Evolutionary conservation across 2,329 filamentous ascomycete species (phyloP).

Genomic region (Tetracladium maxilliforme): DNA sequence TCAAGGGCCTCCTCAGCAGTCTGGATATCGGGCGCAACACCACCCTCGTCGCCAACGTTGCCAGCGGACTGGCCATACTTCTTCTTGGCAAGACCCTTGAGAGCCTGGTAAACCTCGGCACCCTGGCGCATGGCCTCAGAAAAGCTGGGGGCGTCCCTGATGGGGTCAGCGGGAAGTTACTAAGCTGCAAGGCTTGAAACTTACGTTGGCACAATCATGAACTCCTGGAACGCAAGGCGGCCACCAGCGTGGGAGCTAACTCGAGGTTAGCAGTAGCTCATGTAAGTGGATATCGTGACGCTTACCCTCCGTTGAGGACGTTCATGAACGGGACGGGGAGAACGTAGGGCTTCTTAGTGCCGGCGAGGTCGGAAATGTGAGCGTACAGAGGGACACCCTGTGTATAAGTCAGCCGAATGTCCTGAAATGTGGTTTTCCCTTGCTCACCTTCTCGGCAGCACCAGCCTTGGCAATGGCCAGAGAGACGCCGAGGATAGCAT

Average conservation of each 20-base stretch:
- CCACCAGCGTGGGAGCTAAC: constrained; percentile 87
- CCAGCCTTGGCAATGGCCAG: constrained; percentile 79
- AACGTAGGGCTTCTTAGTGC: constrained; percentile 84
- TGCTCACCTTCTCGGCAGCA: constrained; percentile 65
- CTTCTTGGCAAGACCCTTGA: constrained; percentile 96
- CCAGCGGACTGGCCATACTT: constrained; percentile 97
- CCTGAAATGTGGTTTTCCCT: constrained; percentile 4
- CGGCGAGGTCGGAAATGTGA: constrained; percentile 75
- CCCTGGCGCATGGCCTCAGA: constrained; percentile 93
- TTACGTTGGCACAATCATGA: constrained; percentile 82
- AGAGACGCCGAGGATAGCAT: constrained; percentile 76
- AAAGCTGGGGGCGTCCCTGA: constrained; percentile 72
- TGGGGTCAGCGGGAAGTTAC: constrained; percentile 2
- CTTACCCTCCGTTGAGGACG: constrained; percentile 61
- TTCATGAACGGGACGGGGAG: constrained; percentile 89
- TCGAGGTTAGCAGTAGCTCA: constrained; percentile 7
- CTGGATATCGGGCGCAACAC: constrained; percentile 98
- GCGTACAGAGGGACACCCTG: constrained; percentile 72
- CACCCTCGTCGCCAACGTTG: constrained; percentile 98
- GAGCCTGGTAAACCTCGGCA: constrained; percentile 94
- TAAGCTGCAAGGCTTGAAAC: constrained; percentile 16
- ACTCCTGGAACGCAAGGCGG: constrained; percentile 87
- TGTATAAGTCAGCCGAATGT: constrained; percentile 3
- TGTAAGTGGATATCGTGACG: constrained; percentile 10
- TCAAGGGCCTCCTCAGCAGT: constrained; percentile 92